Conservation (phyloP, 257 asterid species). For the Salvia miltiorrhiza region DNA sequence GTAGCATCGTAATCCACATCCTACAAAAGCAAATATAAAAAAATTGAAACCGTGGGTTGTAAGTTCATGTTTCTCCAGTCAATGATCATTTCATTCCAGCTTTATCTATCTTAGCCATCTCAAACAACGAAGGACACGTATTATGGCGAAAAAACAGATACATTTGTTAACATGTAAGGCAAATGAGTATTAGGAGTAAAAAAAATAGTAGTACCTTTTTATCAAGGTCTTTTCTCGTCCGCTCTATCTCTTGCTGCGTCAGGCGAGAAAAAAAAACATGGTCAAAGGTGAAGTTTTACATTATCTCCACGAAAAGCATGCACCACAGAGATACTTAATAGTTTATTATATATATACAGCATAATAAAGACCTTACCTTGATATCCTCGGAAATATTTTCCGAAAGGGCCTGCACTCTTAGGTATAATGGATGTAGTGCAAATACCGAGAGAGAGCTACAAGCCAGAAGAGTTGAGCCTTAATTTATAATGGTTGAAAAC, state of each 20-base stretch:
- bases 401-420: slow-evolving; percentile 82
- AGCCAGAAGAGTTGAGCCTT: slow-evolving; percentile 14
- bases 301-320: neutral
- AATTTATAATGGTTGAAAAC: neutral
- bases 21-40: slow-evolving; percentile 38
- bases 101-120: neutral
- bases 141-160: neutral
- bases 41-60: neutral
- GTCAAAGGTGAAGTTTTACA: neutral
- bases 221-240: slow-evolving; percentile 55
- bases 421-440: slow-evolving; percentile 97
- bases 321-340: neutral
- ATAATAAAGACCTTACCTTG: slow-evolving; percentile 42
- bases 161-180: neutral
- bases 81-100: neutral
- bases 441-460: slow-evolving; percentile 97
- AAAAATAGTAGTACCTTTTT: slow-evolving; percentile 49
- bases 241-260: slow-evolving; percentile 74
- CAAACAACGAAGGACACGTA: neutral
- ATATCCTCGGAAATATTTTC: slow-evolving; percentile 60
- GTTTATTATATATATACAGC: neutral
- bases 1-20: slow-evolving; percentile 88
- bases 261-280: neutral
- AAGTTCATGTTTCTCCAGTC: neutral
- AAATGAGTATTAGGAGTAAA: neutral